phyloP scores from a whole-genome alignment of 768 basidiomycete species.

The Termitomyces heimii region DNA sequence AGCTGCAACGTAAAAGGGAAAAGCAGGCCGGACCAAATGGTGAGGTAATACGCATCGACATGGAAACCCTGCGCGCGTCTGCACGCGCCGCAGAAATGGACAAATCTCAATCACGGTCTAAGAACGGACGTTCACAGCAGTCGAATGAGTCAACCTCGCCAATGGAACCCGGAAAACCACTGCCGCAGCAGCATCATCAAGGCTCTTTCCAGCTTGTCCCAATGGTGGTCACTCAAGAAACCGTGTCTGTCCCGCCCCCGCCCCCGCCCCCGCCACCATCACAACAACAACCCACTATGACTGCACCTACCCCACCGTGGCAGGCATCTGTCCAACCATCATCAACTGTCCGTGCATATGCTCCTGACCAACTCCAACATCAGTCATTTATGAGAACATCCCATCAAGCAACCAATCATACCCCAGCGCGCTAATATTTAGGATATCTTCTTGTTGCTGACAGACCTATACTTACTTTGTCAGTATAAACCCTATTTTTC shows the following conservation, averaged over 20 bases:
- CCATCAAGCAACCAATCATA: conserved; percentile 18
- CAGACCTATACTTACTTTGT: conserved; percentile 5
- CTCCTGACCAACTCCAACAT: conserved; percentile 29
- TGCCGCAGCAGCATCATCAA: conserved; percentile 39
- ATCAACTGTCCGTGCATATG: conserved; percentile 17
- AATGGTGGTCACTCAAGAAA: conserved; percentile 18
- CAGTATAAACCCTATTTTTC: conserved; percentile 4
- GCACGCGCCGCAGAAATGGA: conserved; percentile 52
- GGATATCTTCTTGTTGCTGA: conserved; percentile 12
- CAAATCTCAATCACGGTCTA: conserved; percentile 22
- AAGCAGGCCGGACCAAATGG: conserved; percentile 54
- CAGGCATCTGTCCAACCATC: conserved; percentile 13
- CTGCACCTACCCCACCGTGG: conserved; percentile 25
- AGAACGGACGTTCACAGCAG: conserved; percentile 20
- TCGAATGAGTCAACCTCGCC: conserved; percentile 24
- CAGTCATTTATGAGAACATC: conserved; percentile 31
- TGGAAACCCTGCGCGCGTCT: conserved; percentile 73
- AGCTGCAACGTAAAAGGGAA: conserved; percentile 74
- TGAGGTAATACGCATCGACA: conserved; percentile 55
- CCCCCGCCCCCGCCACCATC: conserved; percentile 15
- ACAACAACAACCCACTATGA: conserved; percentile 11
- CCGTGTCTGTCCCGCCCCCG: conserved; percentile 14
- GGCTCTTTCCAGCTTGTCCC: conserved; percentile 53
- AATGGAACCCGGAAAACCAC: conserved; percentile 23
- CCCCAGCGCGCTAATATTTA: conserved; percentile 19